A percentile compares a stretch with the other conserved stretches of the same genome.
phyloP scores from a whole-genome alignment of 2,329 filamentous ascomycete species.

The Beauveria scarabaeidicola region DNA sequence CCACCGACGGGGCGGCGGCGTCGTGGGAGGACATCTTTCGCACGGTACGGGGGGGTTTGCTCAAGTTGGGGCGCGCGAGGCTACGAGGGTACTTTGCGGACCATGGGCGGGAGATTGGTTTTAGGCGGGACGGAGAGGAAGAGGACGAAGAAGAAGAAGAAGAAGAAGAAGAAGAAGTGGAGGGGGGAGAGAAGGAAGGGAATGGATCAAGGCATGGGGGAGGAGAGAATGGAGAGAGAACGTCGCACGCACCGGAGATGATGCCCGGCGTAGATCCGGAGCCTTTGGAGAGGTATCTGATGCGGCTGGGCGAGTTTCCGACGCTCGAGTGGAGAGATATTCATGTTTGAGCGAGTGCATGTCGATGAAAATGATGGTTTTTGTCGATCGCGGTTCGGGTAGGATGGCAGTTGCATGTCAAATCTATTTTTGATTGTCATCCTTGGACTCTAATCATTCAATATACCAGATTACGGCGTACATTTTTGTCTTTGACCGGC shows the following conservation, averaged over 20 bases:
- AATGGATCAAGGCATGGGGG: background rate
- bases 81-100: background rate
- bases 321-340: background rate
- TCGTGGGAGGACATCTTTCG: background rate
- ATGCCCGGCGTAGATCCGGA: background rate
- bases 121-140: background rate
- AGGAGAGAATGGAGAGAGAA: background rate
- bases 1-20: background rate
- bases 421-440: no score
- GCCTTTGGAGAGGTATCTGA: background rate
- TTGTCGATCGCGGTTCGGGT: background rate
- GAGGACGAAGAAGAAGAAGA: background rate
- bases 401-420: background rate
- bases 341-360: background rate
- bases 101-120: background rate
- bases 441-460: background rate
- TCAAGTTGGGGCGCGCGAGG: background rate
- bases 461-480: background rate
- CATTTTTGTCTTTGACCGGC: background rate
- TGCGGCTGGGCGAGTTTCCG: background rate
- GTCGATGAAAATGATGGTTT: no score
- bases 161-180: background rate
- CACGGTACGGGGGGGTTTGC: background rate
- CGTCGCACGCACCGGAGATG: background rate
- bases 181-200: background rate